A percentile compares a stretch with the other conserved stretches of the same genome.
These are phyloP conservation scores for Byssochlamys sp. DNA, from an alignment of 2,329 filamentous ascomycete species.

Conservation along the genomic window DNA sequence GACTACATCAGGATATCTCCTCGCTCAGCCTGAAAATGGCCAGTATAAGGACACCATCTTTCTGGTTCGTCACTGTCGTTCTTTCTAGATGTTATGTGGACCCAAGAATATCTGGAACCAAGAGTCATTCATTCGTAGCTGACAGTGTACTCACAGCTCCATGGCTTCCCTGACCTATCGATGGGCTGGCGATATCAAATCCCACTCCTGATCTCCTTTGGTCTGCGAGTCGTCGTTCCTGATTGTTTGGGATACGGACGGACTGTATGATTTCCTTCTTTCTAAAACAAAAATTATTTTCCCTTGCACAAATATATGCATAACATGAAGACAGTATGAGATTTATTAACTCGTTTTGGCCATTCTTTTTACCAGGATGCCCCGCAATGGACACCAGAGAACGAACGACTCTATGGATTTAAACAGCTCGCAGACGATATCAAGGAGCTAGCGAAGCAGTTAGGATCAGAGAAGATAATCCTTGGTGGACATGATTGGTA, in stretches of 20 bases:
- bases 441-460: conserved; percentile 56
- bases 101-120: no score
- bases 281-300: background rate
- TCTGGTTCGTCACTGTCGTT: conserved; percentile 29
- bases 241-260: conserved; percentile 81
- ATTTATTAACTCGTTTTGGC: background rate
- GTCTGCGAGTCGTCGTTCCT: conserved; percentile 69
- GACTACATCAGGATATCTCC: conserved; percentile 39
- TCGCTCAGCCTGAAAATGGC: conserved; percentile 37
- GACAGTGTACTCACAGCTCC: conserved; percentile 39
- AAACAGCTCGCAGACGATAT: conserved; percentile 69
- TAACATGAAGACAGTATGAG: background rate
- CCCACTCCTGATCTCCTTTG: conserved; percentile 60
- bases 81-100: background rate
- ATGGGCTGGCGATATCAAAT: conserved; percentile 88
- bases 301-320: background rate
- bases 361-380: conserved; percentile 23
- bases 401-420: conserved; percentile 54
- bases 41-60: conserved; percentile 45
- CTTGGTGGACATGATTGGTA: conserved; percentile 84
- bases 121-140: background rate
- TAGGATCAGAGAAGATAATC: conserved; percentile 53
- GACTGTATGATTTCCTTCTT: conserved; percentile 42
- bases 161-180: conserved; percentile 74
- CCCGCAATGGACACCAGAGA: conserved; percentile 49